phyloP scores from a whole-genome alignment of 2,329 filamentous ascomycete species.

The Penicillium sp. region DNA sequence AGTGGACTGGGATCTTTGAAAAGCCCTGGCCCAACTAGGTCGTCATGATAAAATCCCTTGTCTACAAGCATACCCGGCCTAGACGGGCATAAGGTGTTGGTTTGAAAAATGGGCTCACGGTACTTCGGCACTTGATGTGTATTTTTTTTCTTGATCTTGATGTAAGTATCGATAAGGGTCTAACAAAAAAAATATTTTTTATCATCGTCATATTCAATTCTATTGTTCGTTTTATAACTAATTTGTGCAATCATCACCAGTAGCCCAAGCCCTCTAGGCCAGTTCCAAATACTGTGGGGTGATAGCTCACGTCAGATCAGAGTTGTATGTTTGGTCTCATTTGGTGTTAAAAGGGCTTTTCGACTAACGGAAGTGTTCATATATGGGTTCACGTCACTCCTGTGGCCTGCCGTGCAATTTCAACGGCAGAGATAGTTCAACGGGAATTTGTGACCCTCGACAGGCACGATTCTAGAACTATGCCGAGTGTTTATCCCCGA shows the following conservation, averaged over 20 bases:
- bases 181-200: neutral
- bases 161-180: neutral
- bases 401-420: neutral
- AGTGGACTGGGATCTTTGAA: constrained; percentile 34
- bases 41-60: too few species aligned
- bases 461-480: neutral
- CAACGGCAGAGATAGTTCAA: neutral
- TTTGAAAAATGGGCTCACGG: neutral
- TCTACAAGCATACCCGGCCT: neutral
- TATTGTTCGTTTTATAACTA: neutral
- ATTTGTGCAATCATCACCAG: neutral
- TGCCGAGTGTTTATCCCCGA: fast-evolving
- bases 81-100: neutral
- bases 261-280: neutral
- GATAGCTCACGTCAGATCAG: neutral
- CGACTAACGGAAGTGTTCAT: neutral
- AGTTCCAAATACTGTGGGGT: neutral
- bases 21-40: constrained; percentile 21
- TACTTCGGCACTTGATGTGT: neutral
- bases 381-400: neutral
- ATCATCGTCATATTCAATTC: neutral
- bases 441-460: neutral
- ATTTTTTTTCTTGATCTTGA: neutral
- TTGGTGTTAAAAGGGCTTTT: neutral
- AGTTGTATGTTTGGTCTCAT: too few species aligned